Percentiles rank a stretch among this genome's conserved stretches.
phyloP scores from a whole-genome alignment of 768 basidiomycete species.

The Amanita rimosa region DNA sequence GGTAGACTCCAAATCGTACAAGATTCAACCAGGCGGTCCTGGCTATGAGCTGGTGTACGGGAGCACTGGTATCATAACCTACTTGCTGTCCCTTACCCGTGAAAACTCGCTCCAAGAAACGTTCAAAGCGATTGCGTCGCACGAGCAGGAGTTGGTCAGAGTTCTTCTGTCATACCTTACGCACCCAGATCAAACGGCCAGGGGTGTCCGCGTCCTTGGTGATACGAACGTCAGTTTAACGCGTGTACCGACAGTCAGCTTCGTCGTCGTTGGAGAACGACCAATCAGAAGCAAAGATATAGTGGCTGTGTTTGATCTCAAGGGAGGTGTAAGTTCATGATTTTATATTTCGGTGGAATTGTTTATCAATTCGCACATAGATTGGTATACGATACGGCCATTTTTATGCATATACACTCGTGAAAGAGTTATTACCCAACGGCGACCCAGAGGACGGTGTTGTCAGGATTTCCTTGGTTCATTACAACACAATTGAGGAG shows the following conservation, averaged over 20 bases:
- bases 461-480: too few relatives aligned
- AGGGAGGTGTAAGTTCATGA: constrained; percentile 37
- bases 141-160: constrained; percentile 49
- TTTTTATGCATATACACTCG: constrained; percentile 63
- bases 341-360: background rate
- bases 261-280: constrained; percentile 52
- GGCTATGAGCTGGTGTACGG: constrained; percentile 64
- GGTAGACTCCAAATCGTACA: constrained; percentile 34
- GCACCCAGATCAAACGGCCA: constrained; percentile 29
- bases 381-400: constrained; percentile 68
- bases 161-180: constrained; percentile 41
- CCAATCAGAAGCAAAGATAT: constrained; percentile 50
- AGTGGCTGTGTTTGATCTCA: constrained; percentile 52
- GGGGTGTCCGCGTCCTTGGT: constrained; percentile 53
- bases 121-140: constrained; percentile 44
- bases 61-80: constrained; percentile 46
- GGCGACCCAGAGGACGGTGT: constrained; percentile 53
- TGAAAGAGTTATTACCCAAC: constrained; percentile 36
- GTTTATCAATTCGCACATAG: constrained; percentile 22
- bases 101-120: constrained; percentile 33
- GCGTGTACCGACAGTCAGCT: constrained; percentile 61
- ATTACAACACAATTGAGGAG: too few relatives aligned
- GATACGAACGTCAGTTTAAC: constrained; percentile 29
- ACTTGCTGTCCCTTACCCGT: constrained; percentile 49
- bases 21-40: constrained; percentile 61